Evolutionary conservation across 2,329 filamentous ascomycete genomes (phyloP), one percentile per base, ranked within the genome.

Genomic region (Helminthosporium solani): DNA sequence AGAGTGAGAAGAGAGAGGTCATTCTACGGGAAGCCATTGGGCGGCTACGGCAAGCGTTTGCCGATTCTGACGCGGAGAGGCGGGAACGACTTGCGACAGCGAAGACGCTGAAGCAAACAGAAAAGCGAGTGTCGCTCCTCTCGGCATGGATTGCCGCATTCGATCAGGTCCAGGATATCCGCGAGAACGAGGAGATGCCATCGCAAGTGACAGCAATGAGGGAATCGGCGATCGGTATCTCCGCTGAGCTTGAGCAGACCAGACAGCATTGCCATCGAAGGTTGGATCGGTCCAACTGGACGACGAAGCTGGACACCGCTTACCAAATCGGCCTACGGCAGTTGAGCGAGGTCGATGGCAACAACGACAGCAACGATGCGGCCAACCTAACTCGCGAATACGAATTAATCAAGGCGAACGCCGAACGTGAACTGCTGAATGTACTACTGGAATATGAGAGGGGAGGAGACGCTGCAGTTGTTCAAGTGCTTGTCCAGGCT

Each of bases 81-180:
- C 83, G 86, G 60, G 90, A 96, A 52, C 88, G 88, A 57, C 77
- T 87, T 34, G 82, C 76, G 48, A 85, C 85, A 61, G 89, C 95
- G 84, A 89, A 89, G 73, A 90, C 88, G 58, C 74, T 95, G 48
- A 85, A 87, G 57, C 83, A 87, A 43, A 84, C 96, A 25, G 90
- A 96, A 72, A 82, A 90, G 54, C 83, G 94, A 14, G 95, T 96
- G 51, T 80, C 84, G 6, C 78, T 95, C 49, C 78, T 99, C n/a
- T 91, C 87, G 3, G 85, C 87, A 1, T 99, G 94, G 94, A 87
- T 96, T 46, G 88, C 87, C 1, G 90, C 90, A 2, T 99, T 97
- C 60, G 92, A 97, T 53, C 77, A 80, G 1, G 82, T 95, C 2
- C 92, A 86, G 57, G 88, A 90, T 31, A 78, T 78, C 38, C 79